Conservation (phyloP, 257 asterid species). For the Penstemon eatonii region DNA sequence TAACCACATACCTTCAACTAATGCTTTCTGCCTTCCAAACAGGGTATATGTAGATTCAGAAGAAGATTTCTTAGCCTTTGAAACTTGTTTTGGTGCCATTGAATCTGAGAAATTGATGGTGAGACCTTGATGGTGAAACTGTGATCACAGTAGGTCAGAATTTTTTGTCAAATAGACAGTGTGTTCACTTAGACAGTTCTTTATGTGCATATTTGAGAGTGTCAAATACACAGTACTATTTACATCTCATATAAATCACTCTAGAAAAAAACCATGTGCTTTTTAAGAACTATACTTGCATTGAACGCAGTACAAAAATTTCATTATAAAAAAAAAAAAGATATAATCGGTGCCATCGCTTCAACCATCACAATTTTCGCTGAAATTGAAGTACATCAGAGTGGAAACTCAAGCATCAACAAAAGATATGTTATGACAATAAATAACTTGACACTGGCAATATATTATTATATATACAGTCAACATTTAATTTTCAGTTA, state of each 20-base stretch:
- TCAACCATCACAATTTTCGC: conserved; percentile 11
- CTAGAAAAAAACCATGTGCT: background rate
- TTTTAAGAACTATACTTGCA: background rate
- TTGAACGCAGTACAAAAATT: background rate
- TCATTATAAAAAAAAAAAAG: too few species aligned
- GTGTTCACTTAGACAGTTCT: background rate
- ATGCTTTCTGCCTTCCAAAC: too few species aligned
- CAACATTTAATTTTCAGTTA: background rate
- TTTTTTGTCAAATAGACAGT: background rate
- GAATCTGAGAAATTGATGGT: too few species aligned
- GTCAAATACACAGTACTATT: background rate
- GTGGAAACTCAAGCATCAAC: background rate
- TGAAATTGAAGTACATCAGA: conserved; percentile 12
- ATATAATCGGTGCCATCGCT: conserved; percentile 5
- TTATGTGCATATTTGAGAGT: background rate
- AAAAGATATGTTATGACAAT: background rate
- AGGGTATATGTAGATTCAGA: too few species aligned
- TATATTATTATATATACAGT: conserved; percentile 2
- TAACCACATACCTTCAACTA: too few species aligned
- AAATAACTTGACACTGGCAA: conserved; percentile 8
- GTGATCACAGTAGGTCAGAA: background rate
- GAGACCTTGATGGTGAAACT: too few species aligned
- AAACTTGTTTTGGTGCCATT: too few species aligned
- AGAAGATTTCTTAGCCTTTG: too few species aligned
- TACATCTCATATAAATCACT: background rate